Percentiles rank a stretch among this genome's conserved stretches.
phyloP scores from a whole-genome alignment of 148 eudicot species.

The Vaccinium myrtillus region DNA sequence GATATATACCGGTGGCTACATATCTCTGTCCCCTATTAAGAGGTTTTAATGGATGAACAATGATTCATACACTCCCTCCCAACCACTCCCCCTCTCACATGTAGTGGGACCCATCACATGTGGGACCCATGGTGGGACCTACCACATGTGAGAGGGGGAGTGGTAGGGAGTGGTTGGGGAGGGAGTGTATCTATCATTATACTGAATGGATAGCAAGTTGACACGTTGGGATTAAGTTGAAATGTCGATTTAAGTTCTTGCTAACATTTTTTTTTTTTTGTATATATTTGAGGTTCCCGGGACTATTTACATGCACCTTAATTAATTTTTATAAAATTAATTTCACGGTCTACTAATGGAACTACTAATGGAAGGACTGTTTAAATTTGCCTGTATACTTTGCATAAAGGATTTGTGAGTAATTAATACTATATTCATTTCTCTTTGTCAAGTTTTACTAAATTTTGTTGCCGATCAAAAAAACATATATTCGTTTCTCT shows the following conservation, averaged over 20 bases:
- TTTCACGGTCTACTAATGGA: no score
- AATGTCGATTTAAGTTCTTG: neutral
- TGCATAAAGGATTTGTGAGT: neutral
- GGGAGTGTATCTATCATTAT: no score
- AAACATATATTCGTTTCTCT: neutral
- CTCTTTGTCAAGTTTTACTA: no score
- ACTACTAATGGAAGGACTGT: neutral
- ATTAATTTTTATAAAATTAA: no score
- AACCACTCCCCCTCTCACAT: no score
- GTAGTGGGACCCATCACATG: no score
- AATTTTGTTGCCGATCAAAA: no score
- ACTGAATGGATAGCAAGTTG: conserved; percentile 21
- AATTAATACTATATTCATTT: no score
- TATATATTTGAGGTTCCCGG: neutral
- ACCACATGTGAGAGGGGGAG: no score
- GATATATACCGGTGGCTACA: conserved; percentile 39
- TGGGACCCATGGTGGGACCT: no score
- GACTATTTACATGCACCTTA: neutral
- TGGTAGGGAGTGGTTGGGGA: no score
- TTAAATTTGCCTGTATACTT: neutral
- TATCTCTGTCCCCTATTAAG: conserved; percentile 16
- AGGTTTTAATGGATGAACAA: conserved; percentile 23
- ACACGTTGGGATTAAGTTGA: conserved; percentile 34
- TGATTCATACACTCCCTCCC: no score
- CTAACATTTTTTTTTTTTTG: neutral